Evolutionary conservation across 371 early-diverging fungal species (phyloP), one percentile per base, ranked within the genome.

Genomic region (Zychaea mexicana): DNA sequence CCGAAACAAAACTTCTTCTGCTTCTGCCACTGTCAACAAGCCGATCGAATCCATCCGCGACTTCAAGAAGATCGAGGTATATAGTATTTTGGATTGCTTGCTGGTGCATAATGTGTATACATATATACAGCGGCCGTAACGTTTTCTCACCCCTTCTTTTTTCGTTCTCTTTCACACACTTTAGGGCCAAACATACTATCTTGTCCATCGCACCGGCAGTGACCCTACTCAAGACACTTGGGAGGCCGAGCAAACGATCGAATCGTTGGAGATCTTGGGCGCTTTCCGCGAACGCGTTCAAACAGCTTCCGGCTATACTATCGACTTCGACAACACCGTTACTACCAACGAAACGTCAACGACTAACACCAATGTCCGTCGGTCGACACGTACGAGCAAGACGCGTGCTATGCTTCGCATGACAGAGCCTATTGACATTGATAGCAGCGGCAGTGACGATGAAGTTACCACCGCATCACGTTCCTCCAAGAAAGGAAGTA

Each of bases 401-500:
- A 67, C 65, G 2, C 72, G 78, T 45, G 77, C 74, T 22, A 55
- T 75, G 7, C 45, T 76, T 27, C 68, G 70, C n/a, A 30, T 19
- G 57, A 42, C 28, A 32, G 28, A 67, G 2, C 26, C 27, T 38
- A 64, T 60, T 53, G 38, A 13, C 52, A 45, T 9, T 42, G 42
- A 42, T 12, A 42, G 42, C 13, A 52, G 45, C 13, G 45, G 45
- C 52, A 52, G 27, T 26, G 36, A 58, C 27, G 21, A 22, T 38
- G 45, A 47, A 3, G 17, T 19, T 19, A 26, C n/a, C n/a, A n/a
- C n/a, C n/a, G n/a, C n/a, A 38, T 22, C 45, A 38, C 3, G 33
- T 27, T 38, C 54, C 24, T 24, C n/a, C 56, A 32, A 54, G 39
- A 17, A 31, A 46, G 9, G 42, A 30, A 47, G 27, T 53, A 55